Evolutionary conservation across 2,329 filamentous ascomycete species (phyloP), one percentile per base, ranked within the genome.

Genomic region (Diaporthe sp.): DNA sequence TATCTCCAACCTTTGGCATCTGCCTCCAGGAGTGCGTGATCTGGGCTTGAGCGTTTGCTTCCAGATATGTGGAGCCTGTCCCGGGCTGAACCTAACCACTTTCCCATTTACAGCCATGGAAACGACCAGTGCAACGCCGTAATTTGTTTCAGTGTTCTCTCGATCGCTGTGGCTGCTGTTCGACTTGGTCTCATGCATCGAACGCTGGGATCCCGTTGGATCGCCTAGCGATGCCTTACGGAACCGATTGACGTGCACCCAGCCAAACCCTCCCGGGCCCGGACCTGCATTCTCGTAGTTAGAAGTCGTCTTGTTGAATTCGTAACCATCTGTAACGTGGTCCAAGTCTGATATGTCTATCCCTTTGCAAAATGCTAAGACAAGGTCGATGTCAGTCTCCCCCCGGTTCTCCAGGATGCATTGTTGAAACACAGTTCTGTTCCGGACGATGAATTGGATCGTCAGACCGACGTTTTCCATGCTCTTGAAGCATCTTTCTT

Each of bases 371-470:
- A 28, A 28, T 15, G 19, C 25, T 1, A 54, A 19, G 2, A 6
- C 2, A 22, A 64, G 25, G 3, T 33, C 3, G 38, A 72, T 4
- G 5, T 45, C 4, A 1, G 28, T 3, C 2, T 40, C 22, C 1
- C 19, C 60, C 3, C 2, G 0, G 3, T 72, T 72, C 15, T 50
- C 22, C 28, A 72, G 45, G n/a, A 72, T n/a, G 50, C 25, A 50
- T 9, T 64, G 69, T 28, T 72, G 69, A 0, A 72, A 38, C 33
- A 72, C 69, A 6, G 28, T 40, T 6, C 28, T 54, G 4, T 72
- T 6, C 1, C 50, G 69, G 9, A 64, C 19, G 4, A 72, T 35
- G 12, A 35, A 73, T 17, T 73, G 71, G 8, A 35, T 58, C 10
- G 71, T 50, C 66, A 69, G 4, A 8, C 38, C 2, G n/a, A 69